Base-by-base conservation (phyloP, 1,139 yeast genomes). In the Meyerozyma elateridarum region DNA sequence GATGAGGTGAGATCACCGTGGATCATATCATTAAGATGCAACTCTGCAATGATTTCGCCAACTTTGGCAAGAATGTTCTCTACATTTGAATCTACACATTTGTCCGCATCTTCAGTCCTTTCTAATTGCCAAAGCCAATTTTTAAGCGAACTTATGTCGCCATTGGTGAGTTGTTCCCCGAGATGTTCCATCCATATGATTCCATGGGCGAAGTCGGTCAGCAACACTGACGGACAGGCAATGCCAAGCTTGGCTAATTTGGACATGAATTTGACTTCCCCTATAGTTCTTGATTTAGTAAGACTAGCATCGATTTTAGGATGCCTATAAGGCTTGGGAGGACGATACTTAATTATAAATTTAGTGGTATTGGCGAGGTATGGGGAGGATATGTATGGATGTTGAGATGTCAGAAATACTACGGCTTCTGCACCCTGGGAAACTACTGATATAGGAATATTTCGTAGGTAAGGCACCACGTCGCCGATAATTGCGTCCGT, bases 371-470 rank as follows among this genome's bases (percentile, higher is more conserved):
- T 53, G 12, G 45, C 39, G 8, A 59, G 41, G 29, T 31, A 45
- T 15, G 52, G 48, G 31, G 30, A 41, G n/a, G 70, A 64, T 20
- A 70, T 50, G 50, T 81, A 88, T 11, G 96, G 96, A 53, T 87
- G 96, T 2, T 56, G 54, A 0, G 53, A 37, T 0, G 93, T 73
- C 20, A 65, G 58, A 53, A 83, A 85, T 2, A 88, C 91, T 15
- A 85, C 67, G 0, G 96, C 96, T 51, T 89, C 97, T 1, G 97
- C 96, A n/a, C 97, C 97, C 52, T 89, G 97, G 0, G 95, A 84
- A 2, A 85, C 63, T 26, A 79, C 65, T 2, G 56, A 49, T 8
- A 80, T 46, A 3, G 77, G 73, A 20, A 79, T 59, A 32, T 70
- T 60, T 2, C 72, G 65, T 32, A 80, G 46, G 35, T 66, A 56